Evolutionary conservation across 352 stramenopile species (phyloP).

Genomic region (Pythium periplocum): DNA sequence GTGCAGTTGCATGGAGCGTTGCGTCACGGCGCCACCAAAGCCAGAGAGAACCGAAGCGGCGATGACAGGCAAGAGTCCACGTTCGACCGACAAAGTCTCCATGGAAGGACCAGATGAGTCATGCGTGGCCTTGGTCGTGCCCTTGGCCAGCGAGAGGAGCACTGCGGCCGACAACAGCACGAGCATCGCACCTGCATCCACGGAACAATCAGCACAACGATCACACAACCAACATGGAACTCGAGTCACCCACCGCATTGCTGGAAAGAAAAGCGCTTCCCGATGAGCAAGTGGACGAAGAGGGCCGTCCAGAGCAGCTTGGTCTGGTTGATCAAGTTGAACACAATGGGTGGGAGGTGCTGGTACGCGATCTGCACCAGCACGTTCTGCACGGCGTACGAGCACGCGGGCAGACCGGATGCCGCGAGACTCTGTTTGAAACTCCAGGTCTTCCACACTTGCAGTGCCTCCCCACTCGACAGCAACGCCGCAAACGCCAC

Average conservation of each 20-base stretch:
- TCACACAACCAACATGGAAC: neutral
- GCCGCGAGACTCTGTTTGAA: slow-evolving; percentile 48
- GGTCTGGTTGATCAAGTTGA: slow-evolving; percentile 87
- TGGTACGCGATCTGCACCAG: slow-evolving; percentile 83
- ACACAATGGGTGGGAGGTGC: slow-evolving; percentile 74
- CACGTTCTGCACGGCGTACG: slow-evolving; percentile 85
- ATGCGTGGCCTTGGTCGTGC: slow-evolving; percentile 6
- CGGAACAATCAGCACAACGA: neutral
- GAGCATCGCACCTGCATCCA: slow-evolving; percentile 49
- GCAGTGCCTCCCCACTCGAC: slow-evolving; percentile 24
- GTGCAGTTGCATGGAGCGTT: slow-evolving; percentile 73
- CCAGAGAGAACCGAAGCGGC: slow-evolving; percentile 71
- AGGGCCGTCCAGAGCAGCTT: slow-evolving; percentile 80
- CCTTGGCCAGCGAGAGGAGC: slow-evolving; percentile 63
- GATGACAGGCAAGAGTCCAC: slow-evolving; percentile 63
- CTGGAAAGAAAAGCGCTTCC: slow-evolving; percentile 55
- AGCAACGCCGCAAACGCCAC: slow-evolving; percentile 45
- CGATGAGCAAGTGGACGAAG: slow-evolving; percentile 74
- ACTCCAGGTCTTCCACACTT: slow-evolving; percentile 49
- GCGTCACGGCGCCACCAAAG: slow-evolving; percentile 67
- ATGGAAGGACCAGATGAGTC: neutral
- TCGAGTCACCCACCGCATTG: slow-evolving; percentile 44
- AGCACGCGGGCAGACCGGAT: slow-evolving; percentile 75
- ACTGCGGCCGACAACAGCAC: slow-evolving; percentile 61
- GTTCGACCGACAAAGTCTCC: slow-evolving; percentile 36